Base-by-base conservation (phyloP, 805 yeast species). In the Yarrowia phangngaensis region DNA sequence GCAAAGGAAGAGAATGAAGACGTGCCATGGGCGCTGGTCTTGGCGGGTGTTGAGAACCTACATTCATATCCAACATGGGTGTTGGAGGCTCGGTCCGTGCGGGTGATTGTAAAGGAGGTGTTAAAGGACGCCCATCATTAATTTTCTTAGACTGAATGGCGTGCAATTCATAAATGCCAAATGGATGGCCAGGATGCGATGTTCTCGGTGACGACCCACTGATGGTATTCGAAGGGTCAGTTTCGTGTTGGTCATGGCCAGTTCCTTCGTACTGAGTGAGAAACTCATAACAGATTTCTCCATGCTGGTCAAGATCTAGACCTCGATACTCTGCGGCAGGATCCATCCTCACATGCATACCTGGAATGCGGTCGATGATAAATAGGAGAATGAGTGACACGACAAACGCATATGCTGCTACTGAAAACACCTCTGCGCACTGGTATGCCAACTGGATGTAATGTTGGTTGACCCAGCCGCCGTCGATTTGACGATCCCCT, bases 381-480 rank as follows among this genome's bases (percentile, higher is more conserved):
- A 78, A 67, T 57, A 88, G 70, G 34, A 90, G 69, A 51, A 84
- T 70, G 4, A 83, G 73, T 19, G 95, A 84, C 51, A 85, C 78
- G 5, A 67, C 72, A 58, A 84, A 81, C 4, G 95, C 73, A 85
- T 94, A 90, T 8, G 74, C 71, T 47, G 82, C 81, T 51, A 80
- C 79, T 7, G 95, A 74, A 52, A 73, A 66, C 54, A 80, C 73
- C 34, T 84, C 95, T 20, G 95, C 90, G 57, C 87, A 69, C 72
- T 90, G 97, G 68, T 82, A 83, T 56, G 95, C 92, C 55, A 89
- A 76, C 70, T 88, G 97, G 52, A 67, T 73, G 66, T 75, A 85
- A 71, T 86, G 77, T 58, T 84, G 87, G 71, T 84, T 82, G 53
- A 88, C 68, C 92, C 95, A 85, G 53, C 96, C 96, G 58, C 95